A percentile compares a stretch with the other conserved stretches of the same genome.
Conservation (phyloP, 129 eudicot species). For the Dittrichia graveolens region DNA sequence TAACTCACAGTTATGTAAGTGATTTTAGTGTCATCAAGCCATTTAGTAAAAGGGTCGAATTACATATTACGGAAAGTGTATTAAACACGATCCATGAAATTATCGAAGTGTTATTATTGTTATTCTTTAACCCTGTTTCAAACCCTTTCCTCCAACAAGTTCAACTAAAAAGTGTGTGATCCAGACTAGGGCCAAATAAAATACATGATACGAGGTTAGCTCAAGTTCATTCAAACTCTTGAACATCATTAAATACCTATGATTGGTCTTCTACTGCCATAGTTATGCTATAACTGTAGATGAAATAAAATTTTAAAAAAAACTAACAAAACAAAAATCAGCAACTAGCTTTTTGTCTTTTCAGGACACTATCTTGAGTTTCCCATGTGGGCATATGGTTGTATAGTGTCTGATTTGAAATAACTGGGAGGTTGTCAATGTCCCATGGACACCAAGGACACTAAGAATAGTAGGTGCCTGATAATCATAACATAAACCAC, state of each 20-base stretch:
- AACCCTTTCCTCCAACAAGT: too few species aligned
- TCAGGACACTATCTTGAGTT: slow-evolving; percentile 17
- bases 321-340: slow-evolving; percentile 3
- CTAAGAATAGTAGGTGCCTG: not conserved
- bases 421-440: slow-evolving; percentile 2
- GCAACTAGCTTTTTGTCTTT: slow-evolving; percentile 18
- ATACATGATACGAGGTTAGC: not conserved
- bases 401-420: slow-evolving; percentile 15
- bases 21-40: too few species aligned
- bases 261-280: not conserved
- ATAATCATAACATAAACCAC: not conserved
- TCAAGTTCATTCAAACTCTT: not conserved
- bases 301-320: slow-evolving; percentile 1
- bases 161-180: not conserved
- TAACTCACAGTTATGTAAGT: not conserved
- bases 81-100: too few species aligned
- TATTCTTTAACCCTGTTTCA: too few species aligned
- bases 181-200: not conserved
- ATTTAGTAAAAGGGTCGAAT: too few species aligned
- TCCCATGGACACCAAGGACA: slow-evolving; percentile 18
- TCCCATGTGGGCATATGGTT: slow-evolving; percentile 13
- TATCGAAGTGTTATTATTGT: not conserved
- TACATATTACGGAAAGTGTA: too few species aligned
- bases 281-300: slow-evolving; percentile 5
- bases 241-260: slow-evolving; percentile 1